These are phyloP conservation scores for Tillandsia leiboldiana DNA, from an alignment of 176 grass and related monocot genomes.

Conservation along the genomic window DNA sequence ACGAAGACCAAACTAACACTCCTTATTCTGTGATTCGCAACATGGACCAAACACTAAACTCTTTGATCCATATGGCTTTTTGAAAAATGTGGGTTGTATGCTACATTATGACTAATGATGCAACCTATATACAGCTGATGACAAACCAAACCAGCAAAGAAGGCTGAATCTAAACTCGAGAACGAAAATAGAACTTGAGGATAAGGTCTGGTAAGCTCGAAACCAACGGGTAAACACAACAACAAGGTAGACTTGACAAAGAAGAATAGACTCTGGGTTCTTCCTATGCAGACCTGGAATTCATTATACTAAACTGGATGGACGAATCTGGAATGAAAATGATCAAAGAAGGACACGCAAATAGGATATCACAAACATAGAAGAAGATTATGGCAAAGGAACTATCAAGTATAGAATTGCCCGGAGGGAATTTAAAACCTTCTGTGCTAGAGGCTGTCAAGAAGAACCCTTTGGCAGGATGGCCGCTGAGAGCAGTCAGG, in stretches of 20 bases:
- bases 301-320: too few species aligned
- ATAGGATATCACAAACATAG: constrained; percentile 3
- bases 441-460: constrained; percentile 53
- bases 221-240: background rate
- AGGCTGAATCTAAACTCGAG: constrained; percentile 10
- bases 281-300: too few species aligned
- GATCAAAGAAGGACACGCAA: background rate
- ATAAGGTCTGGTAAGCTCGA: background rate
- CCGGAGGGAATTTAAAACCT: background rate
- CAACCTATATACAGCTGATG: constrained; percentile 42
- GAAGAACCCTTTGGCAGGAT: constrained; percentile 93
- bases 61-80: constrained; percentile 21
- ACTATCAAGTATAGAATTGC: constrained; percentile 3
- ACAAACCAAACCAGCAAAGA: constrained; percentile 17
- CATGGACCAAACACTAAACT: constrained; percentile 36
- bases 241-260: background rate
- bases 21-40: constrained; percentile 59
- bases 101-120: constrained; percentile 29
- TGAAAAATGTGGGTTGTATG: constrained; percentile 30
- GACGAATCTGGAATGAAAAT: background rate
- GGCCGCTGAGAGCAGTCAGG: constrained; percentile 54
- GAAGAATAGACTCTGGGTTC: background rate
- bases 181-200: constrained; percentile 3
- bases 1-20: constrained; percentile 27
- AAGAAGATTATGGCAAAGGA: constrained; percentile 15